Evolutionary conservation across 2,329 filamentous ascomycete species (phyloP).

Genomic region (Ceratocystis cubensis): DNA sequence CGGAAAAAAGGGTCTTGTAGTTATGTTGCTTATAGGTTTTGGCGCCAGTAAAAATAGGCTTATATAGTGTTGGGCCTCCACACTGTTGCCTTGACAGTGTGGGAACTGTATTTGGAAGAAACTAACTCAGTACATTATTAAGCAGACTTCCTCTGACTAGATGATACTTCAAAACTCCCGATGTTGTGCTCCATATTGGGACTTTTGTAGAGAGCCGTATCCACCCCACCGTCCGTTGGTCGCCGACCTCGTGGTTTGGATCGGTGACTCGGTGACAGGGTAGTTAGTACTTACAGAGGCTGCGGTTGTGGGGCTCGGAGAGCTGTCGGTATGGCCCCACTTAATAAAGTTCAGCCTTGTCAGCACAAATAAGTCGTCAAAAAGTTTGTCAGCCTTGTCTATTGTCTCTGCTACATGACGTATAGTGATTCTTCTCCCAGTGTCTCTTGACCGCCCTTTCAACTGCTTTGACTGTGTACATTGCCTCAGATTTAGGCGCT

Average conservation of each 20-base stretch:
- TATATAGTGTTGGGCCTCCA: neutral
- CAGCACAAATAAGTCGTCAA: neutral
- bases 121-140: neutral
- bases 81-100: neutral
- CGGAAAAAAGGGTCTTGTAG: too few species aligned
- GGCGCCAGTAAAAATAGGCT: neutral
- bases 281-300: neutral
- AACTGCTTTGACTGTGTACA: neutral
- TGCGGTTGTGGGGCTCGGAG: neutral
- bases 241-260: too few species aligned
- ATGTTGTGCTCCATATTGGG: neutral
- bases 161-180: too few species aligned
- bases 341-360: slow-evolving; percentile 8
- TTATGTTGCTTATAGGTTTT: neutral
- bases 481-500: neutral
- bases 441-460: neutral
- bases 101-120: neutral
- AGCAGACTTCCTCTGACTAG: too few species aligned
- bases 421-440: neutral
- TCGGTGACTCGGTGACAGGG: too few species aligned
- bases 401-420: slow-evolving; percentile 1
- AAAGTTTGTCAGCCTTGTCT: slow-evolving; percentile 13
- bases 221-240: too few species aligned
- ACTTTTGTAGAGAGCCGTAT: neutral
- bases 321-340: neutral